Base-by-base conservation (phyloP, 2,329 filamentous ascomycete species). In the Magnaporthales sp. region DNA sequence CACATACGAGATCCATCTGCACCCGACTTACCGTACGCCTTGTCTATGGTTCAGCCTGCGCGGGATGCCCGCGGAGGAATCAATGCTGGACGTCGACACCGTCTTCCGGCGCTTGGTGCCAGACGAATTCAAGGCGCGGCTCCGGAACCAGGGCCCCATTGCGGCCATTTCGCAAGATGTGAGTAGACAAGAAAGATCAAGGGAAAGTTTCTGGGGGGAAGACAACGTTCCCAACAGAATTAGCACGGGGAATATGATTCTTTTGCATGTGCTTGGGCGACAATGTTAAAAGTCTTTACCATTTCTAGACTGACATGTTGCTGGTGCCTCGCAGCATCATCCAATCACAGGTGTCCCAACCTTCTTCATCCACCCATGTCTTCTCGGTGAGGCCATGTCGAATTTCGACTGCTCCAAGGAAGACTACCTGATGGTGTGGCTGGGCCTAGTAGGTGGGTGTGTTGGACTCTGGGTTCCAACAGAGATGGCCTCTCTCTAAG, bases 351-450 rank as follows among this genome's bases (percentile, higher is more conserved):
- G 90, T 66, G 77, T 89, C 67, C 92, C 93, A 56, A 86, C 88
- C 64, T 97, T 94, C 77, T 97, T 97, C 77, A 84, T 98, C 72
- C 95, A 99, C 79, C 94, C 95, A 27, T 98, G 95, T 78, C 87
- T 91, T 75, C 91, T 95, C 9, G 91, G 90, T 67, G 90, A 94
- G 70, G 91, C 91, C 65, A 91, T 98, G 84, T 81, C 82, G 71
- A 81, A 80, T 65, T 88, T 92, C 72, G 79, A 84, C 71, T 88
- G 86, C 72, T 77, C 82, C 74, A 80, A 82, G 75, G 77, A 88
- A 72, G 83, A 89, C 72, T 98, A 98, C 80, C 82, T 98, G 73
- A 85, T 92, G 78, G 80, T 92, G 66, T 98, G 94, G 93, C 83
- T 97, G 69, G 93, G 93, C n/a, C 80, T 96, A 67, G 86, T 96